Evolutionary conservation across 495 filamentous ascomycete species (phyloP), one percentile per base, ranked within the genome.

Genomic region (Talaromyces ruber): DNA sequence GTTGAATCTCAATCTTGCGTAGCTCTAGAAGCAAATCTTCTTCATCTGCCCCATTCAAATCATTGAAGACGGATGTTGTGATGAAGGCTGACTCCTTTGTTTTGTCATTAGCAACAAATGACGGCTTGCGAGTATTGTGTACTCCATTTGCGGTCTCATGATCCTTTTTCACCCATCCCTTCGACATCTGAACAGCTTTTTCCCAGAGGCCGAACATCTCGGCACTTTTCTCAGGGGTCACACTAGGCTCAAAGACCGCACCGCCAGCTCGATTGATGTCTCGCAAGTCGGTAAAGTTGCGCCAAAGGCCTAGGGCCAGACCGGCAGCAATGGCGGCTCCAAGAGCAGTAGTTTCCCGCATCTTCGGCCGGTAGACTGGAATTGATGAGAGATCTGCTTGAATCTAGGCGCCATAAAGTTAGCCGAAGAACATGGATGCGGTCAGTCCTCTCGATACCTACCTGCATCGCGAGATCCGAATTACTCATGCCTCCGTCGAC

Each of bases 401-500:
- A 7, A 70, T 76, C 75, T 79, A 59, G 6, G 6, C 7, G 8
- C 25, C 2, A 14, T 4, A 3, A n/a, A 32, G 21, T 55, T 53
- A 32, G 6, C 24, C n/a, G 58, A 30, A 50, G 24, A 55, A 47
- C 16, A 54, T 26, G 1, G 25, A 58, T 22, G 54, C 39, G 24
- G 60, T 70, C 64, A 74, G 11, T 14, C 65, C 55, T 52, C 51
- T 16, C 30, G 6, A 29, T 12, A 16, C 58, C 6, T 66, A 77
- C 75, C 82, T 97, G 94, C 94, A 98, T 97, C 71, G 88, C 89
- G 28, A 97, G 78, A 72, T 96, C 88, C 2, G 91, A 96, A 73
- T 92, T 94, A 62, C 88, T 93, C 86, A 98, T 91, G 61, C 94
- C 94, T 57, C 93, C 93, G 72, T 98, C 93, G 29, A 98, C 93